Conservation (phyloP, 2,329 filamentous ascomycete species). For the Neopestalotiopsis clavispora region DNA sequence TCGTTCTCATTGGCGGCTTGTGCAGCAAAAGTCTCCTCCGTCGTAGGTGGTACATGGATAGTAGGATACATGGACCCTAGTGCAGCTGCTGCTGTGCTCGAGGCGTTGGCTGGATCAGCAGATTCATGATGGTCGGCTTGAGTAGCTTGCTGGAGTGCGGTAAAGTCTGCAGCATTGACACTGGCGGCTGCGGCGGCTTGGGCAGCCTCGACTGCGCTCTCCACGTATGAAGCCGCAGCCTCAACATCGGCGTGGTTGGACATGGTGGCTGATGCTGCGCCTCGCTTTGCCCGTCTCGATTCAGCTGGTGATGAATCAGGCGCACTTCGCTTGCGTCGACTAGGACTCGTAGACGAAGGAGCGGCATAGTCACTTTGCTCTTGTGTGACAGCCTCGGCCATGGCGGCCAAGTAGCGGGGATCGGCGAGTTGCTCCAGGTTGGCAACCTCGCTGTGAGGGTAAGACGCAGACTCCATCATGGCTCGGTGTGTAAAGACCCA, state of each 20-base stretch:
- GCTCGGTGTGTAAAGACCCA: constrained; percentile 4
- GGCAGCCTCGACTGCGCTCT: constrained; percentile 55
- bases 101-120: constrained; percentile 57
- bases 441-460: constrained; percentile 36
- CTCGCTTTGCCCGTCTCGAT: constrained; percentile 55
- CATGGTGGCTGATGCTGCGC: constrained; percentile 50
- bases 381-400: constrained; percentile 52
- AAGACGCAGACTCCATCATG: constrained; percentile 38
- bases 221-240: constrained; percentile 55
- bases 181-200: constrained; percentile 43
- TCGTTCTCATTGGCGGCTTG: constrained; percentile 47
- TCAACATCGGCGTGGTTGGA: constrained; percentile 44
- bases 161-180: constrained; percentile 59
- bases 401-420: constrained; percentile 41
- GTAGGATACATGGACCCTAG: constrained; percentile 63
- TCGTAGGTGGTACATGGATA: constrained; percentile 60
- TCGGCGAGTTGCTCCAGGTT: constrained; percentile 36
- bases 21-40: constrained; percentile 64
- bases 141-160: constrained; percentile 60
- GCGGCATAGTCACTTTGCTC: constrained; percentile 54
- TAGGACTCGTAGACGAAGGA: constrained; percentile 46
- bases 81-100: constrained; percentile 64
- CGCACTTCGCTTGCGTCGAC: constrained; percentile 59
- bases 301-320: constrained; percentile 53
- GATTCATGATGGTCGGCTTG: constrained; percentile 48